Evolutionary conservation across 768 basidiomycete species (phyloP), one percentile per base, ranked within the genome.

Genomic region (Termitomyces sp.): DNA sequence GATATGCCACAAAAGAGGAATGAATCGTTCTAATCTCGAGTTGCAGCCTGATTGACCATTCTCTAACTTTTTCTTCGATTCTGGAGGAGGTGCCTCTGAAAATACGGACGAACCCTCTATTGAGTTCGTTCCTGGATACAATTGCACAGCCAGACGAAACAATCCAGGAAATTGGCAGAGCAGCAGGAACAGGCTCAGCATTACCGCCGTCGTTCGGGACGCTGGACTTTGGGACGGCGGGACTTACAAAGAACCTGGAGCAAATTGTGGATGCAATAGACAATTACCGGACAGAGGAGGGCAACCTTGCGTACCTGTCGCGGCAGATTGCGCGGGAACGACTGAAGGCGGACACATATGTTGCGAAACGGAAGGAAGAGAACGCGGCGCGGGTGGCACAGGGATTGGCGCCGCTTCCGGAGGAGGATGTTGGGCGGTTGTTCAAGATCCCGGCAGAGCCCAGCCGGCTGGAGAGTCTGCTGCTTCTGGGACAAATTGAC

Each of bases 391-490:
- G 95, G 48, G 81, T 90, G 63, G 88, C 86, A 42, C 92, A 94
- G 69, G 95, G 95, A 13, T 77, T 96, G 55, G 84, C 85, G 28
- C 92, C 95, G 64, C 79, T 96, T 33, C 94, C 95, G 1, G 90
- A 94, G 73, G 91, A 96, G 71, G 90, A 94, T 68, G 84, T 93
- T 38, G 81, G 84, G 68, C 82, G 94, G 63, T 70, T 94, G 70
- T 94, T 94, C 81, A 94, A 90, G 77, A 91, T 94, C 40, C 91
- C 94, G 7, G 78, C 86, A 22, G 95, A 96, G 70, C 95, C 95
- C 24, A 94, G 86, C 71, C 84, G 94, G 61, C 74, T 97, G 65
- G 94, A 96, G 68, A 89, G 92, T 73, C 79, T 94, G 85, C 73
- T 96, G 72, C 67, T 95, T 60, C 78, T 95, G 44, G 95, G 94